phyloP scores from a whole-genome alignment of 257 asterid genomes.

The Misopates orontium region DNA sequence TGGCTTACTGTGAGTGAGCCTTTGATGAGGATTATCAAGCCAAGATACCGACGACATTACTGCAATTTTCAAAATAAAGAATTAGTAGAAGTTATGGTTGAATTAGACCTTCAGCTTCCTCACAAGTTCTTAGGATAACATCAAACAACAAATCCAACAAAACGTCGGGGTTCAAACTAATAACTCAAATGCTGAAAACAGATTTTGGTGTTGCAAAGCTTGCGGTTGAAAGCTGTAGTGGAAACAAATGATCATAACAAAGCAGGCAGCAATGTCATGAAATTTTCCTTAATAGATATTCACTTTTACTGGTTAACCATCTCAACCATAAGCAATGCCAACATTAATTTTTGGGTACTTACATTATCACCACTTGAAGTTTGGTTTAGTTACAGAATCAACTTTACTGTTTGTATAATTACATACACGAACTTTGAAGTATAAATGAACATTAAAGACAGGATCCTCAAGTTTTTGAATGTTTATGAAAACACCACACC shows the following conservation, averaged over 20 bases:
- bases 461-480: too few species aligned
- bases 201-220: too few species aligned
- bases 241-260: neutral
- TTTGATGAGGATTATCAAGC: slow-evolving; percentile 20
- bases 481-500: too few species aligned
- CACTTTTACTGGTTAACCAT: neutral
- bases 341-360: too few species aligned
- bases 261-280: neutral
- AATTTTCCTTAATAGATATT: neutral
- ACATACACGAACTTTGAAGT: neutral
- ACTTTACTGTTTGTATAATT: neutral
- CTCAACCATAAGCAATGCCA: too few species aligned
- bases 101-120: neutral
- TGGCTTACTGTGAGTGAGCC: slow-evolving; percentile 25
- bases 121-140: neutral
- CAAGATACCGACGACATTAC: slow-evolving; percentile 35
- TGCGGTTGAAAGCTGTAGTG: neutral
- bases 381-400: too few species aligned
- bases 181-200: neutral
- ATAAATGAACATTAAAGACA: too few species aligned
- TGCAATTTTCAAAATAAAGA: slow-evolving; percentile 20
- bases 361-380: too few species aligned
- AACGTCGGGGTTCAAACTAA: neutral
- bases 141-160: neutral
- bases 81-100: neutral